A percentile compares a stretch with the other conserved stretches of the same genome.
Conservation (phyloP, 148 eudicot species). For the Amaranthus palmeri region DNA sequence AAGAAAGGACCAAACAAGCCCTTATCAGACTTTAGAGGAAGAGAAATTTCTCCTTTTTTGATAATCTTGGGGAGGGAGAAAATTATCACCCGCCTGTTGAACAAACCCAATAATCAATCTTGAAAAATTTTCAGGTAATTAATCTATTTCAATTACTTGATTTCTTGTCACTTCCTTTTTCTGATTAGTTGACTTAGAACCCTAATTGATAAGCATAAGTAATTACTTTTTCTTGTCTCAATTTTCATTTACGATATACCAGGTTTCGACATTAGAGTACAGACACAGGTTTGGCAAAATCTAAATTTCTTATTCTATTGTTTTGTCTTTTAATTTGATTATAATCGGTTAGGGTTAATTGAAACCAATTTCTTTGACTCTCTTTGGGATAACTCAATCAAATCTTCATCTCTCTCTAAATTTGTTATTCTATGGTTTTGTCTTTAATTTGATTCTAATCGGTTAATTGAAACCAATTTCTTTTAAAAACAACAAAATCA, state of each 20-base stretch:
- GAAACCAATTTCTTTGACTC: too few relatives aligned
- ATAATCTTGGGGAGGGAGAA: background rate
- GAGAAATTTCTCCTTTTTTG: background rate
- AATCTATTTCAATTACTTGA: background rate
- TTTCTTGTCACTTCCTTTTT: background rate
- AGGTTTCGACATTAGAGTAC: too few relatives aligned
- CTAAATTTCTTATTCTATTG: too few relatives aligned
- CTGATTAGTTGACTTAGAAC: background rate
- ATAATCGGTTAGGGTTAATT: too few relatives aligned
- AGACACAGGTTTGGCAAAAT: too few relatives aligned
- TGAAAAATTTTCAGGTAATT: slow-evolving; percentile 8
- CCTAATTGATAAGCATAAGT: slow-evolving; percentile 6
- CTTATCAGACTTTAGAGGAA: slow-evolving; percentile 35
- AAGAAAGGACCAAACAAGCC: slow-evolving; percentile 51
- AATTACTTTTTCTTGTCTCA: background rate
- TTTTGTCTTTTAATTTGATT: too few relatives aligned
- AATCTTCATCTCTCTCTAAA: too few relatives aligned
- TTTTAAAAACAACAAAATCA: too few relatives aligned
- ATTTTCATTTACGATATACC: background rate
- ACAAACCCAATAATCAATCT: background rate
- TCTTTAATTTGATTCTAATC: too few relatives aligned
- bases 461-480: too few relatives aligned
- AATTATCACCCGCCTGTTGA: slow-evolving; percentile 2
- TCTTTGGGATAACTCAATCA: too few relatives aligned
- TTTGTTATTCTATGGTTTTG: too few relatives aligned